Evolutionary conservation across 768 basidiomycete genomes (phyloP), one percentile per base, ranked within the genome.

Genomic region (Suillus paluster): DNA sequence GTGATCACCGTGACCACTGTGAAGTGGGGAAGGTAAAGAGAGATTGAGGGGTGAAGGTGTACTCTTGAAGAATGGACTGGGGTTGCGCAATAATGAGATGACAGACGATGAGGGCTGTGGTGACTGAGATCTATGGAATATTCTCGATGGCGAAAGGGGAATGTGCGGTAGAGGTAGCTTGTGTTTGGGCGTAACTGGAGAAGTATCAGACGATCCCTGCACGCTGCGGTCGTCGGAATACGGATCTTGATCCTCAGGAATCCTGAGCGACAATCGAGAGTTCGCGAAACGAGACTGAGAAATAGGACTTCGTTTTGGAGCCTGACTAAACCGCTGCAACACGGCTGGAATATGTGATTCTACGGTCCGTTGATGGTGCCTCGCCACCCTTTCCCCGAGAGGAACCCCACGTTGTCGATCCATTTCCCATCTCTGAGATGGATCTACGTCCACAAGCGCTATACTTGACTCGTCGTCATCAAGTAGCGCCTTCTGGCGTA

Each of bases 391-490:
- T 62, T 81, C 77, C 56, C 79, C 77, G 62, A 84, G 69, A 52
- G 78, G 73, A 11, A 81, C 64, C 5, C 82, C 83, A 41, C 74
- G 71, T 46, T 77, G 72, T 39, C 81, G 78, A 60, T 84, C 81
- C 27, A 77, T 76, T 46, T 81, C 79, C 80, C 80, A 81, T 49
- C n/a, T n/a, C n/a, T n/a, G n/a, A n/a, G n/a, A n/a, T n/a, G n/a
- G n/a, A n/a, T n/a, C n/a, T n/a, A n/a, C 65, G 41, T 84, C 83
- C 48, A 87, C 78, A 44, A 88, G 80, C 67, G 85, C 85, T 57
- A 87, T 73, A 65, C 74, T 74, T 36, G 83, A 83, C 5, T 77
- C 72, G 59, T 86, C 85, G 41, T 83, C 83, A 59, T 81, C 82
- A n/a, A 78, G 77, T 33, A 73, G 57, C 33, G 36, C 57, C 50